phyloP scores from a whole-genome alignment of 2,329 filamentous ascomycete species.

The Diaporthe vexans region DNA sequence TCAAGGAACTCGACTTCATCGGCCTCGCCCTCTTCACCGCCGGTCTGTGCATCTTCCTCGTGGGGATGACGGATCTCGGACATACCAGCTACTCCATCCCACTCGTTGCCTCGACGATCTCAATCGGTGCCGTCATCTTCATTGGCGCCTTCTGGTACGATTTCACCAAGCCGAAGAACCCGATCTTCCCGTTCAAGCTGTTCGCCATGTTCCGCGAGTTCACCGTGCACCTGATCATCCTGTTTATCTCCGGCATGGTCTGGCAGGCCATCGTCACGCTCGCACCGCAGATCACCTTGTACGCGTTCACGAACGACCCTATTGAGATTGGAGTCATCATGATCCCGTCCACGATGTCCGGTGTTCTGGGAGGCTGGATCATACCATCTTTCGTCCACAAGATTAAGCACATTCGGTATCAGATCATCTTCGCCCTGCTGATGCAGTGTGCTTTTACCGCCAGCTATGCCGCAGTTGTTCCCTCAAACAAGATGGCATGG shows the following conservation, averaged over 20 bases:
- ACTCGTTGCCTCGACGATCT: conserved; percentile 43
- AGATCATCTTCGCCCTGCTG: conserved; percentile 50
- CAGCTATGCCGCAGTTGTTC: conserved; percentile 48
- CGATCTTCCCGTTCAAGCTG: conserved; percentile 47
- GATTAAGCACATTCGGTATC: conserved; percentile 49
- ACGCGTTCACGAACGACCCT: conserved; percentile 50
- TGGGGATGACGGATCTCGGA: conserved; percentile 45
- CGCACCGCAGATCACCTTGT: conserved; percentile 48
- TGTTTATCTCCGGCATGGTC: conserved; percentile 49
- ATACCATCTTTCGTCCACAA: conserved; percentile 50
- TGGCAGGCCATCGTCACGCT: conserved; percentile 47
- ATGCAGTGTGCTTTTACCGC: conserved; percentile 50
- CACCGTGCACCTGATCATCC: conserved; percentile 49
- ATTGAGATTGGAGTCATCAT: conserved; percentile 48
- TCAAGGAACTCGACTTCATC: conserved; percentile 50
- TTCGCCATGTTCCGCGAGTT: conserved; percentile 50
- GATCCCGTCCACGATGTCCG: conserved; percentile 46
- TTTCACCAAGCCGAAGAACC: conserved; percentile 44
- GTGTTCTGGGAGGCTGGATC: conserved; percentile 48
- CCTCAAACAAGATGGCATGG: conserved; percentile 48
- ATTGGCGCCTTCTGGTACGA: conserved; percentile 45
- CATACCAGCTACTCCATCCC: conserved; percentile 41
- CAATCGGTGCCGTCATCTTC: conserved; percentile 43
- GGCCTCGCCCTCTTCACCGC: conserved; percentile 45
- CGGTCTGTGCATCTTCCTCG: conserved; percentile 45